phyloP scores from a whole-genome alignment of 768 basidiomycete genomes.

The Lactarius evosmus region DNA sequence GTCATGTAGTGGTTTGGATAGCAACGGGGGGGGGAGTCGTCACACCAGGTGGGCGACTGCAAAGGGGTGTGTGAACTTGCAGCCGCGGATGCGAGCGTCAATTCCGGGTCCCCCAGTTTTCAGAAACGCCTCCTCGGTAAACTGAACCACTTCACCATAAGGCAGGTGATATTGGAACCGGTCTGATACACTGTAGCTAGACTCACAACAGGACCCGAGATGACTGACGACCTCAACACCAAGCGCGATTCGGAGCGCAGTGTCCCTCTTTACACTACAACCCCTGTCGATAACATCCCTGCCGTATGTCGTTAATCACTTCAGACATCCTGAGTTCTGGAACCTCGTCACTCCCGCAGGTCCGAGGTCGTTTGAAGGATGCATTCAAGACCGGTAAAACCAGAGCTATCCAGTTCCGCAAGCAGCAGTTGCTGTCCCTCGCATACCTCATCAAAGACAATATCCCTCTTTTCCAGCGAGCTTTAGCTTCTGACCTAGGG shows the following conservation, averaged over 20 bases:
- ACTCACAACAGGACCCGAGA: neutral
- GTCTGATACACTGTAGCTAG: neutral
- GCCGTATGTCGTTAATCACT: constrained; percentile 18
- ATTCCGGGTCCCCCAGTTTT: neutral
- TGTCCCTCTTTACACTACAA: constrained; percentile 20
- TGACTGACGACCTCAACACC: neutral
- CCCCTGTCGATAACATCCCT: constrained; percentile 32
- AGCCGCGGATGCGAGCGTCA: neutral
- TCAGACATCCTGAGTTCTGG: neutral
- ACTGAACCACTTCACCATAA: neutral
- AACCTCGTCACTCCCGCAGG: constrained; percentile 37
- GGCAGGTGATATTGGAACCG: neutral
- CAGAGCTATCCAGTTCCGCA: constrained; percentile 63
- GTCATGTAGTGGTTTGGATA: neutral
- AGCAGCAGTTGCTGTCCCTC: constrained; percentile 72
- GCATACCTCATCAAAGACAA: constrained; percentile 77
- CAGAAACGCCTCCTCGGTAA: neutral
- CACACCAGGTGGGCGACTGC: neutral
- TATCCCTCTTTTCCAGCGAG: constrained; percentile 51
- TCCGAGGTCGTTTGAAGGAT: constrained; percentile 51
- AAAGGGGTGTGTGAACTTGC: neutral
- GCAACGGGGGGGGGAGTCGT: neutral
- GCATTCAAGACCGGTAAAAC: constrained; percentile 66
- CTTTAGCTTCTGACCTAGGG: constrained; percentile 60
- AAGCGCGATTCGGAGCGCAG: neutral